Evolutionary conservation across 1,284 basidiomycete species (phyloP).

Genomic region (Amylostereum areolatum): DNA sequence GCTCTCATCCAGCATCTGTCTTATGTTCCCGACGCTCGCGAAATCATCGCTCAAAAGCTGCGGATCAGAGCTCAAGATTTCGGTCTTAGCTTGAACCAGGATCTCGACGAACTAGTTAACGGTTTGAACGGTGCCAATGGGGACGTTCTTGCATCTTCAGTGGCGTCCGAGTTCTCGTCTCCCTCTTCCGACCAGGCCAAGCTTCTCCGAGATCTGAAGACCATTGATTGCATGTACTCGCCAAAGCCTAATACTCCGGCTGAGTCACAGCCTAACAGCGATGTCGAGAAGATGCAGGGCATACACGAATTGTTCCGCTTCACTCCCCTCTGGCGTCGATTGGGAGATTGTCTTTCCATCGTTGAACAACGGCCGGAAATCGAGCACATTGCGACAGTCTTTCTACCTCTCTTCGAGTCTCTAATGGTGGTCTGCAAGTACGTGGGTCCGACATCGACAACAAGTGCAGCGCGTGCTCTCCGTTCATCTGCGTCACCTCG

Average conservation of each 20-base stretch:
- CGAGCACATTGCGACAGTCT: slow-evolving; percentile 84
- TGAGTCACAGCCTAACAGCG: slow-evolving; percentile 34
- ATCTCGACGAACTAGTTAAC: slow-evolving; percentile 70
- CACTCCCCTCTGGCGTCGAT: slow-evolving; percentile 76
- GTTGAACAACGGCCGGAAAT: slow-evolving; percentile 78
- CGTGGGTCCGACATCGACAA: slow-evolving; percentile 58
- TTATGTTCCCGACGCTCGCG: slow-evolving; percentile 79
- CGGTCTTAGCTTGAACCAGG: slow-evolving; percentile 64
- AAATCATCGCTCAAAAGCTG: slow-evolving; percentile 84
- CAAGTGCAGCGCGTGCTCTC: slow-evolving; percentile 38
- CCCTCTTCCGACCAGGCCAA: slow-evolving; percentile 92
- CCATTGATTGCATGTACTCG: slow-evolving; percentile 92
- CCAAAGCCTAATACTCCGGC: slow-evolving; percentile 46
- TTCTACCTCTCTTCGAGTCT: slow-evolving; percentile 89
- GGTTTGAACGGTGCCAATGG: slow-evolving; percentile 53
- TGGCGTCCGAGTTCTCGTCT: slow-evolving; percentile 84
- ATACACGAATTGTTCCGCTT: slow-evolving; percentile 90
- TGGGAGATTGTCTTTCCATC: slow-evolving; percentile 79
- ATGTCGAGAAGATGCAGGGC: slow-evolving; percentile 74
- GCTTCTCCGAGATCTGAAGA: slow-evolving; percentile 87
- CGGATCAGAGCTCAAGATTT: slow-evolving; percentile 81
- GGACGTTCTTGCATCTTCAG: slow-evolving; percentile 57
- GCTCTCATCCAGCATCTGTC: slow-evolving; percentile 88
- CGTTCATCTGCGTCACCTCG: slow-evolving; percentile 60
- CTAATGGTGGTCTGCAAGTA: slow-evolving; percentile 99